Percentiles rank a stretch among this genome's conserved stretches.
These are phyloP conservation scores for Rhizophora mangle DNA, from an alignment of 345 rosid species.

Conservation along the genomic window DNA sequence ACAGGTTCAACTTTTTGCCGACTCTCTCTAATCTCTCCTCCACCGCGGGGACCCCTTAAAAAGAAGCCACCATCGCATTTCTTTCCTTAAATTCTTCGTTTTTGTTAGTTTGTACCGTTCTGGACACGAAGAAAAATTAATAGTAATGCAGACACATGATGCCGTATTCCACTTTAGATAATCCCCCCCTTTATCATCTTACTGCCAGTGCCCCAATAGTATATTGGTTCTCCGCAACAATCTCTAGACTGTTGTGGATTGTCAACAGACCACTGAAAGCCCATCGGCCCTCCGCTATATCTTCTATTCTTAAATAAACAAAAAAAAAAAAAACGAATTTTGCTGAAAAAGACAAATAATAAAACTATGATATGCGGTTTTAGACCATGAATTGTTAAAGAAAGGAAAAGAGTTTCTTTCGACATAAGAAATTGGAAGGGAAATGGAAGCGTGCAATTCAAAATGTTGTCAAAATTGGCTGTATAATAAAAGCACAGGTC, in stretches of 20 bases:
- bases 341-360: too few species aligned
- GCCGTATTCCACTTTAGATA: constrained; percentile 36
- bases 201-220: constrained; percentile 19
- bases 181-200: constrained; percentile 31
- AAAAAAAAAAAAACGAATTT: neutral
- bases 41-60: constrained; percentile 38
- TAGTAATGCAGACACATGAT: constrained; percentile 24
- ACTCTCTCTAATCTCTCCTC: constrained; percentile 35
- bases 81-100: neutral
- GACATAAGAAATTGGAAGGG: too few species aligned
- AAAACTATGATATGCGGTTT: too few species aligned
- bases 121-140: constrained; percentile 19
- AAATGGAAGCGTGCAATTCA: too few species aligned
- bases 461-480: too few species aligned
- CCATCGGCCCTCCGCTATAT: neutral
- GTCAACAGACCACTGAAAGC: constrained; percentile 7
- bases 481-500: too few species aligned
- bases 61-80: constrained; percentile 23
- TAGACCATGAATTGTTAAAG: too few species aligned
- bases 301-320: constrained; percentile 5
- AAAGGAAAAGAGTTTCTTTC: too few species aligned
- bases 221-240: constrained; percentile 1
- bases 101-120: constrained; percentile 10
- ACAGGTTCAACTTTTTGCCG: constrained; percentile 17
- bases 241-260: constrained; percentile 6